A percentile compares a stretch with the other conserved stretches of the same genome.
Conservation (phyloP, 495 filamentous ascomycete species). For the Aspergillus diversus region DNA sequence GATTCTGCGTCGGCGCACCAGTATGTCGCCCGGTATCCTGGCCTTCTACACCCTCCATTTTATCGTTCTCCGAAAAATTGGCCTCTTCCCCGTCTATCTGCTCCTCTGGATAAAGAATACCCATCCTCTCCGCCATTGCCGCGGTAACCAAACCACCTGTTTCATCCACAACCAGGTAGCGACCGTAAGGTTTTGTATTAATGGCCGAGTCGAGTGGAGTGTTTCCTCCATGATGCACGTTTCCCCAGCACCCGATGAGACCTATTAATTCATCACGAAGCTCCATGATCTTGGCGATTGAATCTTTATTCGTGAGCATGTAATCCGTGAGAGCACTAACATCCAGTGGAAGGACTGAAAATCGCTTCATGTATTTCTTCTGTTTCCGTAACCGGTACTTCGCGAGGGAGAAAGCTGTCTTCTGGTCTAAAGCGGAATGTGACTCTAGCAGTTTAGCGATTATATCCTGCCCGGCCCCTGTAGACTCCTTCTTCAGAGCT, state of each 20-base stretch:
- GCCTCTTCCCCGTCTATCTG: slow-evolving; percentile 27
- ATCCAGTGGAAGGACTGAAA: slow-evolving; percentile 82
- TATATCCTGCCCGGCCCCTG: slow-evolving; percentile 80
- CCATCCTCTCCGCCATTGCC: slow-evolving; percentile 90
- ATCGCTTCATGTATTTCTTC: slow-evolving; percentile 87
- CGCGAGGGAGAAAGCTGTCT: slow-evolving; percentile 88
- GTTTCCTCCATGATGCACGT: slow-evolving; percentile 58
- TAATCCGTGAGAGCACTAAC: slow-evolving; percentile 72
- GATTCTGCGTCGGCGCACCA: slow-evolving; percentile 22
- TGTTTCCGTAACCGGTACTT: slow-evolving; percentile 95
- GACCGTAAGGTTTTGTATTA: slow-evolving; percentile 56
- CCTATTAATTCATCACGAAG: slow-evolving; percentile 84
- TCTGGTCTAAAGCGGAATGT: slow-evolving; percentile 86
- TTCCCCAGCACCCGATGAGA: slow-evolving; percentile 67
- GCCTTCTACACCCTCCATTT: slow-evolving; percentile 17
- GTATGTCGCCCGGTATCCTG: slow-evolving; percentile 2
- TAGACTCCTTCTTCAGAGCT: slow-evolving; percentile 77
- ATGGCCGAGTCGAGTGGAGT: slow-evolving; percentile 33
- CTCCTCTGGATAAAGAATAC: slow-evolving; percentile 67
- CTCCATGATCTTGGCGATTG: slow-evolving; percentile 75
- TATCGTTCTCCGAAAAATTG: neutral
- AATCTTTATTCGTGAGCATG: slow-evolving; percentile 75
- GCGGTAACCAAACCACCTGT: slow-evolving; percentile 85
- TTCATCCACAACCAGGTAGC: slow-evolving; percentile 91
- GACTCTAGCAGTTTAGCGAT: slow-evolving; percentile 84